Evolutionary conservation across 2,329 filamentous ascomycete genomes (phyloP), one percentile per base, ranked within the genome.

Genomic region (Paecilomyces sp.): DNA sequence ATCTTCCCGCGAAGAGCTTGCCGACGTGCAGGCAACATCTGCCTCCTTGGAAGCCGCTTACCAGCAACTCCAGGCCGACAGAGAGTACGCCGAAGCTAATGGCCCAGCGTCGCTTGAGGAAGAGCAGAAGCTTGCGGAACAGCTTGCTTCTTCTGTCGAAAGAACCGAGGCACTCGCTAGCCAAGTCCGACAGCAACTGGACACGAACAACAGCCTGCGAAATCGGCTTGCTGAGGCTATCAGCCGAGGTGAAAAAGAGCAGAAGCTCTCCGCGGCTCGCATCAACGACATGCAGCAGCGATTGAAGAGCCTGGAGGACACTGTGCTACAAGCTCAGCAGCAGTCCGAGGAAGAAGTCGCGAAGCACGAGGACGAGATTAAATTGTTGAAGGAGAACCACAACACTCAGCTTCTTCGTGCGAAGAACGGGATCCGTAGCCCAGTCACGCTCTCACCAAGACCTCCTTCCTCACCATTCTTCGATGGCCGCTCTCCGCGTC

Each of bases 301-400:
- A 60, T 87, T 99, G 59, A 91, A 89, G 67, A 77, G 80, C 15
- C 85, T 97, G 56, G 94, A 97, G 72, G 92, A 97, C 62, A 85
- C 88, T 67, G 84, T 99, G 24, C 82, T 95, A 58, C 78, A 85
- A 22, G 91, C 93, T 1, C 93, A 97, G 74, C 88, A 91, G 59
- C 85, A 89, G 22, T 93, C 91, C 0, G 94, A 99, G 72, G 92
- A 93, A 55, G 87, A 88, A 47, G 85, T 97, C 60, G 79, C 85
- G 52, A 87, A 86, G 55, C 92, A 97, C 70, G 94, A 97, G 73
- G 91, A 94, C 41, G 92, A 97, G 74, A 83, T 96, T 41, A 79
- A 84, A 18, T 80, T 83, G 24, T 78, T 97, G 58, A 88, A 88
- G 65, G 91, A 95, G 59, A 89, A 85, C 61, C 87, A 94, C 69